Evolutionary conservation across 208 protist genomes (phyloP), one percentile per base, ranked within the genome.

Genomic region (Phytomonas sp.): DNA sequence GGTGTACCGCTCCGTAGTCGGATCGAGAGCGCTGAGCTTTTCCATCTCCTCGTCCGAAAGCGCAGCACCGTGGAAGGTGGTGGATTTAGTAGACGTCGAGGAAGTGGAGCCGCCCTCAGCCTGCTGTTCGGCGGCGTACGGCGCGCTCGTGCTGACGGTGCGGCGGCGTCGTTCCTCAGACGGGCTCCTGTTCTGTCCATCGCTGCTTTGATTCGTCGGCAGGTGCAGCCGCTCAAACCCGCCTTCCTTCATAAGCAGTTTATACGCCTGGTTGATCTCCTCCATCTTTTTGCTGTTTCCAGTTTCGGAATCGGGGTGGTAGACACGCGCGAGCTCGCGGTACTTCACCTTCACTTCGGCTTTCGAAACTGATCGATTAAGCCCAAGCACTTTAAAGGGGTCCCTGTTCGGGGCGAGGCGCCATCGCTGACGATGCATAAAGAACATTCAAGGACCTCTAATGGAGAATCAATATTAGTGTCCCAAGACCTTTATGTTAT

Each of bases 181-280:
- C 0, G 72, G 78, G 37, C 77, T 74, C 11, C 81, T 78, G 0
- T 61, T 63, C 29, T 29, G 8, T 2, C 12, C 63, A 1, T 45
- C 33, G 2, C 30, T n/a, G 1, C 56, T 60, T 16, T 59, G 26
- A 30, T 11, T 10, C 0, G 45, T 71, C 10, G 56, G 79, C 36
- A 84, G 40, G 67, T 88, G 84, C 66, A 94, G 73, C 52, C 81
- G 77, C 65, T 94, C 89, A 75, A 85, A 94, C 12, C 74, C 86
- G 66, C 86, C 86, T 36, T 94, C 89, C 63, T 94, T 94, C 61
- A 94, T 70, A 4, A 94, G 72, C 14, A 89, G 37, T 63, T 94
- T 94, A 71, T 94, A 92, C n/a, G 89, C 89, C 52, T 90, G 86
- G 63, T 94, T 94, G 16, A 94, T 76, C 63, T 88, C 71, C 71